These are phyloP conservation scores for Tubosaeta sp. DNA, from an alignment of 768 basidiomycete species.

Conservation along the genomic window DNA sequence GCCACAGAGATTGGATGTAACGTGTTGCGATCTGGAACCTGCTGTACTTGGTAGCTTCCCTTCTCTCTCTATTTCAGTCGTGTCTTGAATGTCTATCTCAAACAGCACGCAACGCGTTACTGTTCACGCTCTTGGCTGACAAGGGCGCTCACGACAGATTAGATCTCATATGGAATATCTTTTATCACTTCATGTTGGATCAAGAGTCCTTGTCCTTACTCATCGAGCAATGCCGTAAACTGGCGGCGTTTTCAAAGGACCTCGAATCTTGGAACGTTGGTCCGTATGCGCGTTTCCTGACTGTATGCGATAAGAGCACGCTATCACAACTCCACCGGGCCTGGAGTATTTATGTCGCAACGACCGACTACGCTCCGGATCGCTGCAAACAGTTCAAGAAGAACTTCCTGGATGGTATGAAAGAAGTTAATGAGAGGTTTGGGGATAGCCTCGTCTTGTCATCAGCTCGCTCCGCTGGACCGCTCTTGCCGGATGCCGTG, in stretches of 20 bases:
- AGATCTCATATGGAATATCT: conserved; percentile 28
- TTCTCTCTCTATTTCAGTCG: not conserved
- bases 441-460: not conserved
- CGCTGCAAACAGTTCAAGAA: conserved; percentile 12
- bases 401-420: conserved; percentile 19
- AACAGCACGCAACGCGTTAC: conserved; percentile 27
- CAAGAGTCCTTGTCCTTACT: conserved; percentile 21
- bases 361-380: conserved; percentile 9
- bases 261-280: conserved; percentile 23
- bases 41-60: conserved; percentile 24
- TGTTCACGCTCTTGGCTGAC: conserved; percentile 28
- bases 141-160: conserved; percentile 11
- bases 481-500: conserved; percentile 13
- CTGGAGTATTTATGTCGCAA: conserved; percentile 19
- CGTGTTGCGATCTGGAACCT: conserved; percentile 28
- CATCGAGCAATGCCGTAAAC: conserved; percentile 26
- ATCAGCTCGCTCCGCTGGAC: conserved; percentile 27
- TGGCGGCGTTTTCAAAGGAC: conserved; percentile 12
- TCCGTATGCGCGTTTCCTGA: conserved; percentile 25
- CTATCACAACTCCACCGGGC: conserved; percentile 19
- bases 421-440: conserved; percentile 1
- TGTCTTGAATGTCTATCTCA: not conserved
- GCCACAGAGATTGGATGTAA: conserved; percentile 24
- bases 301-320: conserved; percentile 21
- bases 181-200: conserved; percentile 29